Base-by-base conservation (phyloP, 2,329 filamentous ascomycete genomes). In the Sporothrix protearum region DNA sequence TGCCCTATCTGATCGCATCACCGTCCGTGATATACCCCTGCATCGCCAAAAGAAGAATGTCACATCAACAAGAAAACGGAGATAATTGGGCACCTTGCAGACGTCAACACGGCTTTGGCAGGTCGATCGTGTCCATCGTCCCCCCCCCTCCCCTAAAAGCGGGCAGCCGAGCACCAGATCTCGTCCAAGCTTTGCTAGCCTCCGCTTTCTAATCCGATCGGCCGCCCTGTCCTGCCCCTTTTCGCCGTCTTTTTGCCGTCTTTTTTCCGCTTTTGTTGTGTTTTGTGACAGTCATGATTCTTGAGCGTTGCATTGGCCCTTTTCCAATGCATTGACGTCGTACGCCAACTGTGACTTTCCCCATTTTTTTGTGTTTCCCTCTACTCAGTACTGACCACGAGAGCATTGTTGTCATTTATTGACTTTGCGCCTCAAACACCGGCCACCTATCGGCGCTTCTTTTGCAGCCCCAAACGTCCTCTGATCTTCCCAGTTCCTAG, bases 1-100 rank as follows among this genome's bases (percentile, higher is more conserved):
- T 68, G 66, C 66, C 64, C n/a, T 39, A 55, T 68, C 33, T 39
- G 66, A 51, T 45, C 12, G 19, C 64, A 33, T 68, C 57, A 68
- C 66, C 66, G 66, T 33, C 33, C 25, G 49, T 45, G 66, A 55
- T 68, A 57, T 57, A 55, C 30, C 66, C 19, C 12, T 22, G 30
- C 30, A 55, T 42, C 49, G 22, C 30, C 49, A 68, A 28, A 63
- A 55, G 7, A 28, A 51, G 45, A 42, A 51, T 51, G 64, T 9
- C 28, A 51, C 25, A 36, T 36, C 28, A 36, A 36, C 42, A 49
- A 2, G 9, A 53, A 53, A 53, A 14, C 25, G 64, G n/a, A n/a
- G n/a, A n/a, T n/a, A n/a, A n/a, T n/a, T n/a, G n/a, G n/a, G 47
- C 64, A 67, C 45, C 45, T 36, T 45, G 25, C 63, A 67, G 45